Conservation (phyloP, 768 basidiomycete genomes). For the Kwoniella sp. region DNA sequence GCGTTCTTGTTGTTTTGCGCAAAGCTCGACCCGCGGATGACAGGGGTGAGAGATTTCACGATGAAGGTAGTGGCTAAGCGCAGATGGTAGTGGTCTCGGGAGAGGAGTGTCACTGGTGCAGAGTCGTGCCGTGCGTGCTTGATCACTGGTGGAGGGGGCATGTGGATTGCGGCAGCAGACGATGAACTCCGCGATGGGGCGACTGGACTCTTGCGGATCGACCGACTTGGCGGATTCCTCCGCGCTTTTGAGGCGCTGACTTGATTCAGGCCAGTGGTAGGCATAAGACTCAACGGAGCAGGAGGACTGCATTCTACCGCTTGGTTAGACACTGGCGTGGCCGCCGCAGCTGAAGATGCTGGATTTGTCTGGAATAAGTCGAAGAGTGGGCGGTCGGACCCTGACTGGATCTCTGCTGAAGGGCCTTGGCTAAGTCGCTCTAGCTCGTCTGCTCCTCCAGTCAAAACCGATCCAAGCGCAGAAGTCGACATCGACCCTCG, state of each 20-base stretch:
- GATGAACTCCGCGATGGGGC: neutral
- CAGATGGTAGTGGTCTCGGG: slow-evolving; percentile 36
- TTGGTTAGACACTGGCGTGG: no score
- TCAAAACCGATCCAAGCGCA: no score
- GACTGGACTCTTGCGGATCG: no score
- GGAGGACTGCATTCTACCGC: no score
- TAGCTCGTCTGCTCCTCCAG: no score
- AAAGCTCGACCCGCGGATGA: slow-evolving; percentile 22
- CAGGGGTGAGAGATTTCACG: slow-evolving; percentile 31
- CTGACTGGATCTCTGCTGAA: no score
- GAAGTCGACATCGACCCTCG: slow-evolving; percentile 42
- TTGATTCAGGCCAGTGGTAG: neutral
- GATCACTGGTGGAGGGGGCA: slow-evolving; percentile 9
- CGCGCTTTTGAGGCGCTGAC: neutral
- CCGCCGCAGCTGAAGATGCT: no score
- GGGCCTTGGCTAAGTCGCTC: no score
- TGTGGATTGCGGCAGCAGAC: neutral
- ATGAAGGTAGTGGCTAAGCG: slow-evolving; percentile 39
- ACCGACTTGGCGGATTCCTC: no score
- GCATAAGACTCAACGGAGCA: neutral
- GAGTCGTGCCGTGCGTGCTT: slow-evolving; percentile 10
- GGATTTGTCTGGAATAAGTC: no score
- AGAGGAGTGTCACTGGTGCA: slow-evolving; percentile 11
- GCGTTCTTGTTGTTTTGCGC: slow-evolving; percentile 19
- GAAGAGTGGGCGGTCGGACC: no score